Conservation (phyloP, 768 basidiomycete species). For the Phlebiopsis flavidoalba region DNA sequence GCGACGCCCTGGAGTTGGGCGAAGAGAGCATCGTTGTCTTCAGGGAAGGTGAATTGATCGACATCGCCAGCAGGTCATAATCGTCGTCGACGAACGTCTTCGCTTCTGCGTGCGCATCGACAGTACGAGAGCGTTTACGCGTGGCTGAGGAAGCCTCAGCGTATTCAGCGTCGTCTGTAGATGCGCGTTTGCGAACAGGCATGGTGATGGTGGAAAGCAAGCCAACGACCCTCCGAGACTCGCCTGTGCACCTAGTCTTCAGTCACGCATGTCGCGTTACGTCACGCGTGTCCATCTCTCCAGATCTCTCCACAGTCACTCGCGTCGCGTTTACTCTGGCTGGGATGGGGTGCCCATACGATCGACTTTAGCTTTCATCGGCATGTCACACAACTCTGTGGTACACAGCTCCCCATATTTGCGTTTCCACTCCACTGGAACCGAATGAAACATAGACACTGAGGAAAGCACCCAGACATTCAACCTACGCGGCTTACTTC, state of each 20-base stretch:
- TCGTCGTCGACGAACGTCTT: conserved; percentile 30
- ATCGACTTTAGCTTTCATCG: neutral
- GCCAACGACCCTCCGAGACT: neutral
- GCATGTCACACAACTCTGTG: neutral
- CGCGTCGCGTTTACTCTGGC: too few species aligned
- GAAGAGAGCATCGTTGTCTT: conserved; percentile 27
- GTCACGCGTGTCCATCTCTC: neutral
- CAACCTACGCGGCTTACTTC: too few species aligned
- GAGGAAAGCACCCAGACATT: too few species aligned
- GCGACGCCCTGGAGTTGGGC: conserved; percentile 28
- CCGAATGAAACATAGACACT: too few species aligned
- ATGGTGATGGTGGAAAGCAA: neutral
- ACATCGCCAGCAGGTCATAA: conserved; percentile 30
- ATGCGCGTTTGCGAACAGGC: conserved; percentile 32
- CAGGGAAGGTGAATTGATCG: conserved; percentile 31
- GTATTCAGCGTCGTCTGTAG: conserved; percentile 21
- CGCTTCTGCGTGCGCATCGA: conserved; percentile 27
- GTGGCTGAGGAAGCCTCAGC: conserved; percentile 16
- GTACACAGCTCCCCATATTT: neutral
- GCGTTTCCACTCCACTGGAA: neutral
- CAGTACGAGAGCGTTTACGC: conserved; percentile 26
- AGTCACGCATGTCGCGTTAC: neutral
- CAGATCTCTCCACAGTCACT: too few species aligned
- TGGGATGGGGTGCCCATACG: too few species aligned
- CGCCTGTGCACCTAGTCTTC: neutral